These are phyloP conservation scores for Kluyveromyces dobzhanskii DNA, from an alignment of 805 yeast genomes.

Conservation along the genomic window DNA sequence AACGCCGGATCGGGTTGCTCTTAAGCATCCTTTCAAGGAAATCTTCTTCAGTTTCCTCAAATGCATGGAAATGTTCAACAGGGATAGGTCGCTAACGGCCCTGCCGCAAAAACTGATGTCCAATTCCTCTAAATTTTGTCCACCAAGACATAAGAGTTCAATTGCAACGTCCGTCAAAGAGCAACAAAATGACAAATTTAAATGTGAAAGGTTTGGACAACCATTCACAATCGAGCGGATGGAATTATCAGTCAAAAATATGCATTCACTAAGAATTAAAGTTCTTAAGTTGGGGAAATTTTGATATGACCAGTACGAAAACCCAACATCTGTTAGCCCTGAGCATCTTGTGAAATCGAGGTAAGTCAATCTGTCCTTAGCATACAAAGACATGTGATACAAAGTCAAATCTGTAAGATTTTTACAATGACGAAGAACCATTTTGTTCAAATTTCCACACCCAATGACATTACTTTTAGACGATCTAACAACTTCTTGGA, in stretches of 20 bases:
- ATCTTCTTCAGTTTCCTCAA: slow-evolving; percentile 41
- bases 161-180: slow-evolving; percentile 61
- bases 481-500: neutral
- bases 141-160: slow-evolving; percentile 59
- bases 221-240: slow-evolving; percentile 53
- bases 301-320: slow-evolving; percentile 52
- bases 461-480: slow-evolving; percentile 32
- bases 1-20: slow-evolving; percentile 72
- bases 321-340: slow-evolving; percentile 68
- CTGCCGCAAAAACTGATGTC: slow-evolving; percentile 70
- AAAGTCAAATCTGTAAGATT: slow-evolving; percentile 62
- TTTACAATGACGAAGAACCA: slow-evolving; percentile 67
- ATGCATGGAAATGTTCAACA: slow-evolving; percentile 50
- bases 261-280: slow-evolving; percentile 60
- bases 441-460: slow-evolving; percentile 45
- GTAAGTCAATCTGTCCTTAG: slow-evolving; percentile 44
- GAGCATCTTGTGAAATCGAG: slow-evolving; percentile 69
- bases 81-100: slow-evolving; percentile 66
- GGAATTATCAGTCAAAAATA: slow-evolving; percentile 60
- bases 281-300: slow-evolving; percentile 45
- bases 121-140: slow-evolving; percentile 43
- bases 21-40: slow-evolving; percentile 57
- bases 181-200: slow-evolving; percentile 69
- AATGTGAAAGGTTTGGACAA: slow-evolving; percentile 45
- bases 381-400: slow-evolving; percentile 52